Percentiles rank a stretch among this genome's conserved stretches.
Evolutionary conservation across 2,329 filamentous ascomycete genomes (phyloP).

Genomic region (Aureobasidium melanogenum): DNA sequence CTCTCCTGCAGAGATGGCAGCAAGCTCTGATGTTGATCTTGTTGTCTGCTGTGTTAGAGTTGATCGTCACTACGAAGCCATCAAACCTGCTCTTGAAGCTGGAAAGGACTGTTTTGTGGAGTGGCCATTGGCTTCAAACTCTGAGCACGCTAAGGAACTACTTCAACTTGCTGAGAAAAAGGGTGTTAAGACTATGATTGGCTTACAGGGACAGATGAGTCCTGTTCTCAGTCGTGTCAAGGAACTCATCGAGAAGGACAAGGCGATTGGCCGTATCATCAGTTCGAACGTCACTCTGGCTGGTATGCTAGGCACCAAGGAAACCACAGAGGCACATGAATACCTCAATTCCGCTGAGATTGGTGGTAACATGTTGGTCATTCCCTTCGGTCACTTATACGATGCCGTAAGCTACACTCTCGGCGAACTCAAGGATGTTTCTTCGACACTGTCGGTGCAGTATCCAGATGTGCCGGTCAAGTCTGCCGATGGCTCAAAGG

Average conservation of each 20-base stretch:
- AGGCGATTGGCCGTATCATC: slow-evolving; percentile 36
- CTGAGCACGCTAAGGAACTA: slow-evolving; percentile 36
- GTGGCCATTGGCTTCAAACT: slow-evolving; percentile 39
- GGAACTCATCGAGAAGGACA: slow-evolving; percentile 30
- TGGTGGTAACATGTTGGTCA: slow-evolving; percentile 34
- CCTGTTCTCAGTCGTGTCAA: slow-evolving; percentile 35
- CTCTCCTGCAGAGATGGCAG: slow-evolving; percentile 33
- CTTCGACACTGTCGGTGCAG: slow-evolving; percentile 38
- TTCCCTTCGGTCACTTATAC: slow-evolving; percentile 32
- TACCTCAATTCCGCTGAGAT: slow-evolving; percentile 44
- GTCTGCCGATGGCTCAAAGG: slow-evolving; percentile 22
- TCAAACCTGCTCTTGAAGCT: slow-evolving; percentile 35
- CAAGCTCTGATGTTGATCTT: slow-evolving; percentile 39
- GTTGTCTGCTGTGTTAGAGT: slow-evolving; percentile 39
- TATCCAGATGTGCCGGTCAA: slow-evolving; percentile 32
- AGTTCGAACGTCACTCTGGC: slow-evolving; percentile 27
- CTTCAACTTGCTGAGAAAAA: slow-evolving; percentile 31
- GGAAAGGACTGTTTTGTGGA: slow-evolving; percentile 43
- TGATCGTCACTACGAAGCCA: slow-evolving; percentile 33
- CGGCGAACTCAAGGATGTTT: slow-evolving; percentile 24
- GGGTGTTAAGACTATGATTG: slow-evolving; percentile 37
- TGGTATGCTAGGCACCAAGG: slow-evolving; percentile 20
- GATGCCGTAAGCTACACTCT: slow-evolving; percentile 28
- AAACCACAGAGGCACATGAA: slow-evolving; percentile 21
- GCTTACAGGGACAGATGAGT: slow-evolving; percentile 37